Evolutionary conservation across 192 early-diverging fungal species (phyloP).

Genomic region (Coemansia guatemalensis): DNA sequence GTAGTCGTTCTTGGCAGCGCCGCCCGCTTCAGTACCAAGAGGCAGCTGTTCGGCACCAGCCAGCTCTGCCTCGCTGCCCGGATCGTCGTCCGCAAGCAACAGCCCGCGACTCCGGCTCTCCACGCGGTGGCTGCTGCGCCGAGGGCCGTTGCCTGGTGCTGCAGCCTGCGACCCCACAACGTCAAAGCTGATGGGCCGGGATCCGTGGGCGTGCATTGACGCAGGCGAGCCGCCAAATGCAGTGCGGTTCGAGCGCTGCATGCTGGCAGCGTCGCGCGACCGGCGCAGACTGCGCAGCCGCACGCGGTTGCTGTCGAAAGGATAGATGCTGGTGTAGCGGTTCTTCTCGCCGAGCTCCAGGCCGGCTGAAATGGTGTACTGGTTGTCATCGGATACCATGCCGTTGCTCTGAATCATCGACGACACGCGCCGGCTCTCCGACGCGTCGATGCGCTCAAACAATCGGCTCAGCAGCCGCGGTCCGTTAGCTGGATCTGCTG

Average conservation of each 20-base stretch:
- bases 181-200: conserved; percentile 17
- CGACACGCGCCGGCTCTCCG: conserved; percentile 69
- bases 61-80: conserved; percentile 9
- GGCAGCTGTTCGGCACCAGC: conserved; percentile 3
- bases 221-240: not conserved
- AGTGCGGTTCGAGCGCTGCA: not conserved
- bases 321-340: conserved; percentile 84
- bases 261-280: conserved; percentile 1
- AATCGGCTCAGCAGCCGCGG: conserved; percentile 28
- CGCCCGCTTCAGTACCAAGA: not conserved
- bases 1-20: conserved; percentile 57
- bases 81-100: conserved; percentile 41
- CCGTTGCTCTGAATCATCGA: conserved; percentile 61
- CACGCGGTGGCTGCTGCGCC: conserved; percentile 17
- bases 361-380: conserved; percentile 76
- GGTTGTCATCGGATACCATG: conserved; percentile 51
- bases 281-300: conserved; percentile 36
- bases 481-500: conserved; percentile 27
- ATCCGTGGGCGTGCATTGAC: conserved; percentile 2
- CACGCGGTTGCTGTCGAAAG: conserved; percentile 70
- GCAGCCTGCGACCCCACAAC: conserved; percentile 5
- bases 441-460: conserved; percentile 61
- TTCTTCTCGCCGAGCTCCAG: conserved; percentile 65
- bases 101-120: conserved; percentile 44
- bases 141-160: not conserved